phyloP scores from a whole-genome alignment of 768 basidiomycete genomes.

The Sporobolomyces roseus region DNA sequence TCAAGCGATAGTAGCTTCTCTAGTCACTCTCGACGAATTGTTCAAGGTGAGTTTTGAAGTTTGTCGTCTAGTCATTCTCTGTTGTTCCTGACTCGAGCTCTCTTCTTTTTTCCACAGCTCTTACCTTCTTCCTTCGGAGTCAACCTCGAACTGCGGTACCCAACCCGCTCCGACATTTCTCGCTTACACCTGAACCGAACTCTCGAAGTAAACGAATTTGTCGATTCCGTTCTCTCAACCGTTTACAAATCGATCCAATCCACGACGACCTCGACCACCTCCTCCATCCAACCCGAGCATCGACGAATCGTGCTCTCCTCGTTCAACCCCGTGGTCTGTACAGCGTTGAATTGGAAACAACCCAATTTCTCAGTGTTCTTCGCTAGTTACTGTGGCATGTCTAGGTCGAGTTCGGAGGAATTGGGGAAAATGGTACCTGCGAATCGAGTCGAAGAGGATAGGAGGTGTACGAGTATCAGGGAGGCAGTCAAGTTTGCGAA shows the following conservation, averaged over 20 bases:
- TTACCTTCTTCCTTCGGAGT: constrained; percentile 59
- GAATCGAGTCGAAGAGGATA: constrained; percentile 51
- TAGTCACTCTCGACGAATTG: constrained; percentile 71
- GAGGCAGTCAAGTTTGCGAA: constrained; percentile 91
- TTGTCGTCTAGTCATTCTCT: constrained; percentile 15
- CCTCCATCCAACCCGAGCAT: constrained; percentile 6
- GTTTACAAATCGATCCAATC: constrained; percentile 64
- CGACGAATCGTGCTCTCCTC: constrained; percentile 75
- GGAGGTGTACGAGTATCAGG: constrained; percentile 64
- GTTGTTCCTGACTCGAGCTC: constrained; percentile 1
- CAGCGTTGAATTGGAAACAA: constrained; percentile 96
- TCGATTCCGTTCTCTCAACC: constrained; percentile 76
- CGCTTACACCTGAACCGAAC: constrained; percentile 55
- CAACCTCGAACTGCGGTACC: constrained; percentile 77
- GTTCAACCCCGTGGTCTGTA: constrained; percentile 82
- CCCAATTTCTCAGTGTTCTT: constrained; percentile 98
- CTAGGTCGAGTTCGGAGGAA: constrained; percentile 44
- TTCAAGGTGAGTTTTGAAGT: constrained; percentile 59
- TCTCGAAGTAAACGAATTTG: constrained; percentile 71
- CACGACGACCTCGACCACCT: constrained; percentile 41
- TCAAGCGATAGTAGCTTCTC: constrained; percentile 43
- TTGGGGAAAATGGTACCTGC: constrained; percentile 44
- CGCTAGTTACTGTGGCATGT: constrained; percentile 75
- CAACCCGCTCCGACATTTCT: constrained; percentile 56
- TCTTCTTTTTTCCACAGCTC: constrained; percentile 55